phyloP scores from a whole-genome alignment of 345 rosid genomes.

The Aegle marmelos region DNA sequence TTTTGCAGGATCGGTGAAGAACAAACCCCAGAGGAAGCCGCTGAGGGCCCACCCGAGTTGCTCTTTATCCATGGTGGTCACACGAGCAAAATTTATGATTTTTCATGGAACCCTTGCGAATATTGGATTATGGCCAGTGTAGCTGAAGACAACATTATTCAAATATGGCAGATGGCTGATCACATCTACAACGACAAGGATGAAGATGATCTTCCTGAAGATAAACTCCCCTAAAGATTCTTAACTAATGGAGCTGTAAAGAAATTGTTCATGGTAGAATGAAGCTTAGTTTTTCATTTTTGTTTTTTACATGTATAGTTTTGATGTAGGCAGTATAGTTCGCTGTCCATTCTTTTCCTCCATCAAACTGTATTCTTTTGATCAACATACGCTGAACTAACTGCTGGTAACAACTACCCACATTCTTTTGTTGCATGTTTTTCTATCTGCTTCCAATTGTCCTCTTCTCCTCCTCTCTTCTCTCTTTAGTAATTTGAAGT shows the following conservation, averaged over 20 bases:
- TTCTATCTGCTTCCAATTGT: background rate
- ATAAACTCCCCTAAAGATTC: slow-evolving; percentile 67
- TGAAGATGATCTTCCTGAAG: slow-evolving; percentile 81
- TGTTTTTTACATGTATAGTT: background rate
- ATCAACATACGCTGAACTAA: background rate
- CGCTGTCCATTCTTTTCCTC: background rate
- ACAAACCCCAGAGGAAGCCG: slow-evolving; percentile 79
- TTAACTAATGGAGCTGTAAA: slow-evolving; percentile 10
- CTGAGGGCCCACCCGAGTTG: slow-evolving; percentile 97
- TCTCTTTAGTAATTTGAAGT: background rate
- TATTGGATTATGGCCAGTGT: slow-evolving; percentile 96
- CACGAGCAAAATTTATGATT: slow-evolving; percentile 93
- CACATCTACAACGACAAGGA: slow-evolving; percentile 74
- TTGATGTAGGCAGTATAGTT: background rate
- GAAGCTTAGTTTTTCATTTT: background rate
- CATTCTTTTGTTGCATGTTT: background rate
- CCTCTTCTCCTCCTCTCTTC: background rate
- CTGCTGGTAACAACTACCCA: background rate
- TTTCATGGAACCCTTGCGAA: slow-evolving; percentile 98
- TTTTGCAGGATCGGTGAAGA: slow-evolving; percentile 62
- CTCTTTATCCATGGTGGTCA: slow-evolving; percentile 98
- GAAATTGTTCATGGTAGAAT: background rate
- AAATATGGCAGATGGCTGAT: slow-evolving; percentile 99
- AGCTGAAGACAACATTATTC: slow-evolving; percentile 96
- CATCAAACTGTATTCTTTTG: background rate